These are phyloP conservation scores for Kandelia obovata DNA, from an alignment of 345 rosid species.

Conservation along the genomic window DNA sequence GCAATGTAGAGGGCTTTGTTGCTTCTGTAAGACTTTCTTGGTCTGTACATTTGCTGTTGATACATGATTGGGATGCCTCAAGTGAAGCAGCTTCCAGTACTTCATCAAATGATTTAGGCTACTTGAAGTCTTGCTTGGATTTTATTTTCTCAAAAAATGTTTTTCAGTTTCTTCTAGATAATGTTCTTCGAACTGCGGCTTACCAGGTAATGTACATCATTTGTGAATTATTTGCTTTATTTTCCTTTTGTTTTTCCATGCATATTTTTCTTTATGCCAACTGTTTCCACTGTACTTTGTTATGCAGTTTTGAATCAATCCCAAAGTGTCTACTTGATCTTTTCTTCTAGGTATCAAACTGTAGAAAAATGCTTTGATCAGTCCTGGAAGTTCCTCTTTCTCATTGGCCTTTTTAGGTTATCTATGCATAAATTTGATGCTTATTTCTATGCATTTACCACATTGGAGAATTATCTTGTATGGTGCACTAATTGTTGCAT, in stretches of 20 bases:
- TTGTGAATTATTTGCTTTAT: not conserved
- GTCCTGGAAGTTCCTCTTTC: too few relatives aligned
- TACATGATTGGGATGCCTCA: constrained; percentile 55
- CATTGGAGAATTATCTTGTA: too few relatives aligned
- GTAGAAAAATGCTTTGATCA: too few relatives aligned
- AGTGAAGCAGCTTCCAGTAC: constrained; percentile 50
- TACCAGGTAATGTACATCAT: constrained; percentile 48
- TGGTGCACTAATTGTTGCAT: too few relatives aligned
- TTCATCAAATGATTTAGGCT: constrained; percentile 58
- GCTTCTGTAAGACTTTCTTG: constrained; percentile 84
- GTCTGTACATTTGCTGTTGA: constrained; percentile 82
- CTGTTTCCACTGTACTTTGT: too few relatives aligned
- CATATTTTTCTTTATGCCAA: not conserved
- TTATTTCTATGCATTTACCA: too few relatives aligned
- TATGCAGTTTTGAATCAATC: too few relatives aligned
- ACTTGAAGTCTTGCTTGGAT: constrained; percentile 69
- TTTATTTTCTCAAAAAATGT: constrained; percentile 65
- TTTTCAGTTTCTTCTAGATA: constrained; percentile 76
- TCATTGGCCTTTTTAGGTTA: too few relatives aligned
- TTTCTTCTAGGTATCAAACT: too few relatives aligned
- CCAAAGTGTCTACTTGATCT: too few relatives aligned
- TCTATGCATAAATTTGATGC: too few relatives aligned
- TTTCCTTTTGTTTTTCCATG: not conserved
- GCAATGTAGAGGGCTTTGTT: constrained; percentile 62
- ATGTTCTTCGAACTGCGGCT: constrained; percentile 81